A percentile compares a stretch with the other conserved stretches of the same genome.
Evolutionary conservation across 768 basidiomycete genomes (phyloP).

Genomic region (Macrolepiota dolichaula): DNA sequence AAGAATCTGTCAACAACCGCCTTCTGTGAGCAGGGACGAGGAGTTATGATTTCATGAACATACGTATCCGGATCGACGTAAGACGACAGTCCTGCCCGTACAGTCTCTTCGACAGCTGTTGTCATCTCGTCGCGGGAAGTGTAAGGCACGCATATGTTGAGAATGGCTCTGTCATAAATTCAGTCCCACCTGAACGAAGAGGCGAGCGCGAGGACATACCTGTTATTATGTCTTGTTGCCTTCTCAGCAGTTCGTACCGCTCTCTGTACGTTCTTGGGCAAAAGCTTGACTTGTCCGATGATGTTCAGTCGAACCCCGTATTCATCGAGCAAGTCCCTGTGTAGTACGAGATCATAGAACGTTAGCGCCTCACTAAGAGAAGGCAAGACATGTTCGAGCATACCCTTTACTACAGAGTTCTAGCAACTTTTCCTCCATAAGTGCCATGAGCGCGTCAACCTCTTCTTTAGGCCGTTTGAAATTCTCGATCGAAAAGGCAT

Average conservation of each 20-base stretch:
- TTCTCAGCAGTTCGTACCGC: slow-evolving; percentile 71
- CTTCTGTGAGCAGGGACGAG: neutral
- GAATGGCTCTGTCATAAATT: slow-evolving; percentile 56
- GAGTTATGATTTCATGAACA: slow-evolving; percentile 6
- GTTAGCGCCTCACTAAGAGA: neutral
- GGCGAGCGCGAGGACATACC: slow-evolving; percentile 37
- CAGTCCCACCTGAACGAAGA: neutral
- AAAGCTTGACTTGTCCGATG: slow-evolving; percentile 69
- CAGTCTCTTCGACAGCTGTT: slow-evolving; percentile 60
- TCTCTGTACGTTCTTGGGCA: slow-evolving; percentile 72
- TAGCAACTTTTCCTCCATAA: slow-evolving; percentile 73
- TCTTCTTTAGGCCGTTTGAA: slow-evolving; percentile 86
- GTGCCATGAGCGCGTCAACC: slow-evolving; percentile 82
- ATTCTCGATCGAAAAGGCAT: slow-evolving; percentile 98
- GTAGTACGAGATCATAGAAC: neutral
- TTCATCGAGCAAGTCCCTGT: slow-evolving; percentile 73
- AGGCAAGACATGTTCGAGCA: slow-evolving; percentile 19
- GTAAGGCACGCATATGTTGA: slow-evolving; percentile 94
- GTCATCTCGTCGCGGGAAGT: slow-evolving; percentile 90
- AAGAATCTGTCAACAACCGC: slow-evolving; percentile 29
- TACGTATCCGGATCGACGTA: slow-evolving; percentile 19
- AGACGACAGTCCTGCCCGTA: slow-evolving; percentile 35
- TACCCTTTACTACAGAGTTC: slow-evolving; percentile 84
- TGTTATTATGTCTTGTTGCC: slow-evolving; percentile 69
- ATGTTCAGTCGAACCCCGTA: slow-evolving; percentile 85